Conservation (phyloP, 1,284 basidiomycete species). For the Coniferiporia weirii region DNA sequence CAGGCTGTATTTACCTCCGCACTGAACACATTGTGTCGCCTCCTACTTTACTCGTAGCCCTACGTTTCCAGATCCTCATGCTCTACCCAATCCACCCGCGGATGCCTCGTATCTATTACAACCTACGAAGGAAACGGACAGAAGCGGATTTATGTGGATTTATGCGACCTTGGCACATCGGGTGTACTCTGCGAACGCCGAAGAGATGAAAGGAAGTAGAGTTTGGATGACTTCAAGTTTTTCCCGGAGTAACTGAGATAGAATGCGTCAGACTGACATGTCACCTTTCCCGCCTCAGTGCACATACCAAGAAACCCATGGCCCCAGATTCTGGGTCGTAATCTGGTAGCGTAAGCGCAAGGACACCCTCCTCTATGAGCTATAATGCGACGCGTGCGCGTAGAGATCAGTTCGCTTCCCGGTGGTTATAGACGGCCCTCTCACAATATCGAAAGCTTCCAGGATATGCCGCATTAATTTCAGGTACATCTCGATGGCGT, state of each 20-base stretch:
- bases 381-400: neutral
- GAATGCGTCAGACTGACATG: neutral
- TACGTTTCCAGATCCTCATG: too few species aligned
- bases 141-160: neutral
- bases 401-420: neutral
- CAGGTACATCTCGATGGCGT: too few species aligned
- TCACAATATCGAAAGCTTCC: neutral
- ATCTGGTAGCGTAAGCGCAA: neutral
- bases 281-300: too few species aligned
- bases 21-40: too few species aligned
- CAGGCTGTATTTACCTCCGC: too few species aligned
- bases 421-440: too few species aligned
- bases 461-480: neutral
- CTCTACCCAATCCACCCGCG: too few species aligned
- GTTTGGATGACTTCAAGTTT: neutral
- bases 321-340: neutral
- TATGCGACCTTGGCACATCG: neutral
- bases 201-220: neutral
- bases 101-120: neutral
- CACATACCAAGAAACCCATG: neutral
- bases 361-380: neutral
- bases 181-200: neutral
- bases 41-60: too few species aligned
- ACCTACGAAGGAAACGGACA: neutral
- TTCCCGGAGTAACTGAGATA: neutral